Conservation (phyloP, 768 basidiomycete species). For the Podaxis carcinomalis region DNA sequence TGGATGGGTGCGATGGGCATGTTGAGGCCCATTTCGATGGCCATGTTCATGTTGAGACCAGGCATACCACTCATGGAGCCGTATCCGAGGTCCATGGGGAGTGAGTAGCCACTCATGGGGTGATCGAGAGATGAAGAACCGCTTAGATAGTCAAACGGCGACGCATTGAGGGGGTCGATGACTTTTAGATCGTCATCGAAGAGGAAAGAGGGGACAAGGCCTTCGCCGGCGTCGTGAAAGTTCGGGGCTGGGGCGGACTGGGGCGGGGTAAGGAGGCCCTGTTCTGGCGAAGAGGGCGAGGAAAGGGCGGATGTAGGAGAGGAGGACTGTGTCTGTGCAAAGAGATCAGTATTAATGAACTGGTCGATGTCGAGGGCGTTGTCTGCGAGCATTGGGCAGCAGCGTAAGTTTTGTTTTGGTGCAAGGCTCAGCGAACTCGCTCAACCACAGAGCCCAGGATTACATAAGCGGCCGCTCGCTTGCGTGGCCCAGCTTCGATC, state of each 20-base stretch:
- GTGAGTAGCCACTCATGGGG: slow-evolving; percentile 14
- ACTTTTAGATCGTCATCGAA: slow-evolving; percentile 42
- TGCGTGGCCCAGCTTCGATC: background rate
- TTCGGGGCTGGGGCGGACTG: slow-evolving; percentile 28
- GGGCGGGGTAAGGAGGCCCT: slow-evolving; percentile 43
- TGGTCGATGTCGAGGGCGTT: slow-evolving; percentile 43
- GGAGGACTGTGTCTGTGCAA: slow-evolving; percentile 28
- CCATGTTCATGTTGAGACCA: slow-evolving; percentile 12
- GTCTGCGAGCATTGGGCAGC: background rate
- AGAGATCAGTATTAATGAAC: slow-evolving; percentile 64
- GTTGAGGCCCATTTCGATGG: slow-evolving; percentile 7
- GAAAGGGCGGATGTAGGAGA: slow-evolving; percentile 30
- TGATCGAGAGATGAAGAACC: slow-evolving; percentile 6
- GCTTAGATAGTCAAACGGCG: slow-evolving; percentile 14
- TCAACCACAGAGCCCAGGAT: background rate
- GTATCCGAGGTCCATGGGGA: slow-evolving; percentile 13
- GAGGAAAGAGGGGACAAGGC: slow-evolving; percentile 34
- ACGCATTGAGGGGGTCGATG: slow-evolving; percentile 18
- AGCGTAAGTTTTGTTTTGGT: background rate
- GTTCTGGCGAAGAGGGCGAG: slow-evolving; percentile 40
- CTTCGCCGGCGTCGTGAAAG: slow-evolving; percentile 29
- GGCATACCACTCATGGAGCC: slow-evolving; percentile 23
- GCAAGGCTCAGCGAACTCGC: too few relatives aligned
- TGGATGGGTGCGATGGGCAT: slow-evolving; percentile 16
- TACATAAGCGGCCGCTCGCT: slow-evolving; percentile 3